Evolutionary conservation across 2,329 filamentous ascomycete genomes (phyloP).

Genomic region (Alternaria dauci): DNA sequence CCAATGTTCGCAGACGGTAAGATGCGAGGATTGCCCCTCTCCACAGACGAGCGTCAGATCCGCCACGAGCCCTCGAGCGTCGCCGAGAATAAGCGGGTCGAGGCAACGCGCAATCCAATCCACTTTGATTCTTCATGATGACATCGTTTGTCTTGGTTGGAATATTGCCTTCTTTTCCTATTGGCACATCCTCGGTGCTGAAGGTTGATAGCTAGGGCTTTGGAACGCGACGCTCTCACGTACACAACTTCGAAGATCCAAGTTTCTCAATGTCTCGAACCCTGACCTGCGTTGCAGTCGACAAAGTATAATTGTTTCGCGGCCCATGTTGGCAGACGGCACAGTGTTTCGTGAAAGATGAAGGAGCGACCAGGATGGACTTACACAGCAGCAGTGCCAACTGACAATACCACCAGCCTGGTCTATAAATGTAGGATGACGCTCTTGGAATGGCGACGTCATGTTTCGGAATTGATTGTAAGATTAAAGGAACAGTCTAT

Average conservation of each 20-base stretch:
- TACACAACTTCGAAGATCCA: background rate
- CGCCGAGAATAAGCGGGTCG: conserved; percentile 4
- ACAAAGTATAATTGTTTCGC: background rate
- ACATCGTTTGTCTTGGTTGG: background rate
- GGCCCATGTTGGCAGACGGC: background rate
- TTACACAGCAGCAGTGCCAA: background rate
- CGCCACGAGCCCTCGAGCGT: background rate
- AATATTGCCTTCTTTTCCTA: background rate
- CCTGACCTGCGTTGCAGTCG: background rate
- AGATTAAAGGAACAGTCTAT: background rate
- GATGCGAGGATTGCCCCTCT: conserved; percentile 2
- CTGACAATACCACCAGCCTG: background rate
- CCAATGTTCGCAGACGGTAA: conserved; percentile 2
- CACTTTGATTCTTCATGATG: background rate
- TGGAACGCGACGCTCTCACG: background rate
- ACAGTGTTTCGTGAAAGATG: background rate
- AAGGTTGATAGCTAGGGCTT: background rate
- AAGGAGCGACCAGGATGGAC: background rate
- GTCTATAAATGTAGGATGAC: background rate
- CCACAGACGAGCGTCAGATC: background rate
- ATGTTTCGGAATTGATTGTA: background rate
- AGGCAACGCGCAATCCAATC: conserved; percentile 5
- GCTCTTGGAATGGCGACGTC: background rate
- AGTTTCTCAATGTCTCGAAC: background rate
- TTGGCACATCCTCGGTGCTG: background rate